These are phyloP conservation scores for Datisca glomerata DNA, from an alignment of 306 rosid genomes.

Conservation along the genomic window DNA sequence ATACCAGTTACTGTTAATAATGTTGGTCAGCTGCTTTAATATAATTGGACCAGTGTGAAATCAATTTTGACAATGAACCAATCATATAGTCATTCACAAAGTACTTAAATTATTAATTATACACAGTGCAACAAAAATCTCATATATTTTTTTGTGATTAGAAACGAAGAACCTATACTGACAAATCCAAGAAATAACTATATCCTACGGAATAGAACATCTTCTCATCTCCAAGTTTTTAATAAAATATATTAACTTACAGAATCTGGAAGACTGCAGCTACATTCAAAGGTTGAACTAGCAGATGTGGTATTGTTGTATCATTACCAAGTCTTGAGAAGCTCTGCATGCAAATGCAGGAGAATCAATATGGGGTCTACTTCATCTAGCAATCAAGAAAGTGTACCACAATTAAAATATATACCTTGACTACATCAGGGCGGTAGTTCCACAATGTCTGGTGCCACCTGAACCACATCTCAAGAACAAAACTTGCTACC, in stretches of 20 bases:
- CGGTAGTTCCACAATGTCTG: slow-evolving; percentile 61
- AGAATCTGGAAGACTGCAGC: slow-evolving; percentile 53
- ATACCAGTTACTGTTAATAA: no score
- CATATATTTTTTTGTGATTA: no score
- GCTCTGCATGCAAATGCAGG: slow-evolving; percentile 21
- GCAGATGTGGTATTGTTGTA: slow-evolving; percentile 42
- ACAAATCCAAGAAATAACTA: no score
- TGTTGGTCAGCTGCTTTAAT: no score
- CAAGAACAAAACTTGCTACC: slow-evolving; percentile 48
- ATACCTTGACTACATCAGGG: slow-evolving; percentile 45
- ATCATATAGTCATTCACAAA: no score
- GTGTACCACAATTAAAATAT: background rate
- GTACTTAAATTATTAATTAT: no score
- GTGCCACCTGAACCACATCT: slow-evolving; percentile 96
- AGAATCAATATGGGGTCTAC: background rate
- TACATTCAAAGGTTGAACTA: slow-evolving; percentile 49
- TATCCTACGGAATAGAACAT: background rate
- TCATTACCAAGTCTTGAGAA: slow-evolving; percentile 32
- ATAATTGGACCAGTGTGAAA: no score
- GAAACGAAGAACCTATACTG: no score
- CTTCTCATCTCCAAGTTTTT: background rate
- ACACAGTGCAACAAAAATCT: no score
- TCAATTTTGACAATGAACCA: no score
- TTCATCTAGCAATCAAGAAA: background rate
- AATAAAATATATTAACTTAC: slow-evolving; percentile 34